Base-by-base conservation (phyloP, 352 stramenopile genomes). In the Pythium angustatum region DNA sequence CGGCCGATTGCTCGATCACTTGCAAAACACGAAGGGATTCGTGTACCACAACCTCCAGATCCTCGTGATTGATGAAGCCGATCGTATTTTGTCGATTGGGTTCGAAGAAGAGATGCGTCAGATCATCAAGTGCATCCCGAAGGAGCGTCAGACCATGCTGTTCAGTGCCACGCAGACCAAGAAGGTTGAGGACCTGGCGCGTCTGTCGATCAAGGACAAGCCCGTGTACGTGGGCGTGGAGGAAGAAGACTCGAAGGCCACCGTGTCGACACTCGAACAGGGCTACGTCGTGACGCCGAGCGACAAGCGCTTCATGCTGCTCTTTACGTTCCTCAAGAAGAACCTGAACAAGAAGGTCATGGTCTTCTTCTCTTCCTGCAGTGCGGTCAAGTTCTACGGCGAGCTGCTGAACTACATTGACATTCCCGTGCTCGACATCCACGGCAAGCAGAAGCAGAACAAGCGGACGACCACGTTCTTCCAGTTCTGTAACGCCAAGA, bases 361-460 rank as follows among this genome's bases (percentile, higher is more conserved):
- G 96, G 96, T 97, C 51, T 95, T 96, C 63, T 95, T 96, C 48
- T 94, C 82, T 58, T 92, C 83, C 5, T 96, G 88, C 61, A 98
- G 96, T 64, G 96, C 91, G 19, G 98, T 99, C 54, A 99, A 99
- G 73, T 99, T 98, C 68, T 98, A 99, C 81, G 84, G 94, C 19
- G 97, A 99, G 75, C 83, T 99, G 65, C 84, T 99, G 9, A 99
- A 99, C 78, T 99, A 99, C 79, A 99, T 99, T 65, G 97, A 99
- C 75, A 94, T 99, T 56, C 93, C 96, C 0, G 96, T 99, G 19
- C 86, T 99, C 75, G 96, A 99, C 70, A 99, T 99, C 75, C 97
- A 99, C 81, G 97, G 97, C 54, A 97, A 98, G 60, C 97, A 99
- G 75, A 99, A 99, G 79, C 97, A 99, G 83, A 96, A 98, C 73